Percentiles rank a stretch among this genome's conserved stretches.
phyloP scores from a whole-genome alignment of 2,329 filamentous ascomycete genomes.

The Phaeomoniella chlamydospora region DNA sequence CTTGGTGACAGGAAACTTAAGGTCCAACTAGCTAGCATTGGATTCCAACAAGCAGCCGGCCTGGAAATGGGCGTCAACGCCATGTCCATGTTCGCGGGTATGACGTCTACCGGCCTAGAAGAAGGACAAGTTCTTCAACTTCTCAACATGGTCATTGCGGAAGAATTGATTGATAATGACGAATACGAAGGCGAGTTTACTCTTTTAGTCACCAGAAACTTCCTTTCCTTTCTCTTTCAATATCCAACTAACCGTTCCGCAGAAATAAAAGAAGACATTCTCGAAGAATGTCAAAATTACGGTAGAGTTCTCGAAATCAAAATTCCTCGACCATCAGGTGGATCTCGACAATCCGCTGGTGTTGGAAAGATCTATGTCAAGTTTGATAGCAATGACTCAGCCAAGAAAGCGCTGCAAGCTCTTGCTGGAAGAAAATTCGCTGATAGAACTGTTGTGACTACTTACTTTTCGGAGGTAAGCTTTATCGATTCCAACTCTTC shows the following conservation, averaged over 20 bases:
- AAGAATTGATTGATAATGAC: conserved; percentile 84
- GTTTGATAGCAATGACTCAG: conserved; percentile 63
- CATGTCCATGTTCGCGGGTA: conserved; percentile 94
- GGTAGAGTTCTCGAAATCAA: conserved; percentile 79
- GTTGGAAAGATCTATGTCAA: conserved; percentile 98
- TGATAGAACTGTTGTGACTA: conserved; percentile 88
- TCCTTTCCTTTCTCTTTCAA: too few species aligned
- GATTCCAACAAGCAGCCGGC: conserved; percentile 80
- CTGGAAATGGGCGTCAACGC: conserved; percentile 94
- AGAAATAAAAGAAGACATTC: conserved; percentile 96
- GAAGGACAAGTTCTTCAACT: conserved; percentile 76
- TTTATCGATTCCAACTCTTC: conserved; percentile 63
- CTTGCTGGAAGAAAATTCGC: conserved; percentile 92
- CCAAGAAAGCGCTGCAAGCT: conserved; percentile 73
- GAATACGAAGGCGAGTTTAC: conserved; percentile 71
- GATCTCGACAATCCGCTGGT: conserved; percentile 68
- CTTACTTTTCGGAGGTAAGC: conserved; percentile 93
- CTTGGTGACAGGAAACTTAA: conserved; percentile 76
- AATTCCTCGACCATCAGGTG: conserved; percentile 73
- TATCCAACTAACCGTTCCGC: conserved; percentile 18
- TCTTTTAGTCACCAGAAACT: conserved; percentile 2
- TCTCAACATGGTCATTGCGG: conserved; percentile 95
- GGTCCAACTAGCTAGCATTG: conserved; percentile 80
- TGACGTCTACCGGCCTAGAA: conserved; percentile 64
- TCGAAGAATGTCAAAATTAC: conserved; percentile 86